Percentiles rank a stretch among this genome's conserved stretches.
phyloP scores from a whole-genome alignment of 1,284 basidiomycete genomes.

The Mycena sp. region DNA sequence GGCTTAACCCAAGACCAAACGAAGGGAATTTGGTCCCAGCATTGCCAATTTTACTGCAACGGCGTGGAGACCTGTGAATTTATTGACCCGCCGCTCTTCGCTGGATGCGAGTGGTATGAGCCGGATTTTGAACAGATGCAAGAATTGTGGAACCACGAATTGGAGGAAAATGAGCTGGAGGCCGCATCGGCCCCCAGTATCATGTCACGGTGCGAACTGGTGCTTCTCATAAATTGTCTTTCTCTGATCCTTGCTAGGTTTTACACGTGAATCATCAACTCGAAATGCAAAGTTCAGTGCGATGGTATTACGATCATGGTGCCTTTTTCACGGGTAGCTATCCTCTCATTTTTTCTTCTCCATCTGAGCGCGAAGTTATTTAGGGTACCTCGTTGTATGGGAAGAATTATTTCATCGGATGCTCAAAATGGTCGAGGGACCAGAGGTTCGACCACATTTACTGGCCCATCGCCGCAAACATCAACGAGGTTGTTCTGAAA shows the following conservation, averaged over 20 bases:
- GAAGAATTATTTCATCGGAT: neutral
- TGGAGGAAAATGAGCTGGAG: constrained; percentile 15
- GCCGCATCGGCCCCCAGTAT: neutral
- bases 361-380: neutral
- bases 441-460: neutral
- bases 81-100: constrained; percentile 13
- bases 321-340: neutral
- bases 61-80: constrained; percentile 23
- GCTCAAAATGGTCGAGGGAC: neutral
- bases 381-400: neutral
- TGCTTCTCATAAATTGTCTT: too few relatives aligned
- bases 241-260: too few relatives aligned
- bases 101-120: constrained; percentile 19
- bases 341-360: neutral
- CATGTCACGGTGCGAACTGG: neutral
- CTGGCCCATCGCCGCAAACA: neutral
- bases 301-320: neutral
- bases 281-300: neutral
- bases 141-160: constrained; percentile 16
- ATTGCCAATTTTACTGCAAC: constrained; percentile 17
- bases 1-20: neutral
- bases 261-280: neutral
- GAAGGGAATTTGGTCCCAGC: neutral
- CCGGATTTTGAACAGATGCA: constrained; percentile 15
- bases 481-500: neutral